Evolutionary conservation across 2,329 filamentous ascomycete genomes (phyloP).

Genomic region (Ophiostoma populinum): DNA sequence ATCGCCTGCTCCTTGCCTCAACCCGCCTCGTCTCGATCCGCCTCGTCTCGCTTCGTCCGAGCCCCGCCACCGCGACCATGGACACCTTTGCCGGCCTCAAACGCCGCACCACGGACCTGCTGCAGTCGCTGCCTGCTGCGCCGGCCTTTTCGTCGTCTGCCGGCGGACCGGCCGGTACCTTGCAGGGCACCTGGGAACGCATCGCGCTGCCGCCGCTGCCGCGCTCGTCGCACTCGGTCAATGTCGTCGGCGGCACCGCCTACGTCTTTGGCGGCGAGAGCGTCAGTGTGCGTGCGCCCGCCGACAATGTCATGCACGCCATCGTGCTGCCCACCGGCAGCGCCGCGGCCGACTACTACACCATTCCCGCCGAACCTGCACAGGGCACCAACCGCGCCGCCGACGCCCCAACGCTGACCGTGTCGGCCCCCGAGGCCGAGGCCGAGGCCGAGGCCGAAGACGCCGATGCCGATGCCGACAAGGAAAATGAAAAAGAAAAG

Average conservation of each 20-base stretch:
- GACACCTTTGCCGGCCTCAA: slow-evolving; percentile 35
- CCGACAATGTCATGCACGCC: slow-evolving; percentile 56
- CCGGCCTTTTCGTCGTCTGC: too few relatives aligned
- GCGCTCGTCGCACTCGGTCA: slow-evolving; percentile 58
- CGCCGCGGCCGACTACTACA: slow-evolving; percentile 41
- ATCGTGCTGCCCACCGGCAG: slow-evolving; percentile 41
- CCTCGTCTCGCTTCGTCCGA: too few relatives aligned
- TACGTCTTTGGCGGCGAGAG: slow-evolving; percentile 60
- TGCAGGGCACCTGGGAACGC: slow-evolving; percentile 44
- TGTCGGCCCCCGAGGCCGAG: slow-evolving; percentile 5
- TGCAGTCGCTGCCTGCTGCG: slow-evolving; percentile 32
- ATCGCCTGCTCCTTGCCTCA: too few relatives aligned
- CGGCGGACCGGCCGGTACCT: too few relatives aligned
- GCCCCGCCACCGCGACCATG: slow-evolving; percentile 19
- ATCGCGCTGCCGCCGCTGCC: slow-evolving; percentile 38
- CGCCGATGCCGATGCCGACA: too few relatives aligned
- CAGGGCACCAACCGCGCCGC: background rate
- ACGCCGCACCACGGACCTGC: slow-evolving; percentile 36
- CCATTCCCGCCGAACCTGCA: slow-evolving; percentile 29
- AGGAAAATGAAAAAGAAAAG: background rate
- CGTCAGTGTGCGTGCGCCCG: slow-evolving; percentile 37
- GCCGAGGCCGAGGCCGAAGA: slow-evolving; percentile 22
- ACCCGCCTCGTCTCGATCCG: too few relatives aligned
- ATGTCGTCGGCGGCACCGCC: slow-evolving; percentile 38
- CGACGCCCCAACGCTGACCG: slow-evolving; percentile 15